Conservation (phyloP, 2,329 filamentous ascomycete species). For the Diaporthe sp. region DNA sequence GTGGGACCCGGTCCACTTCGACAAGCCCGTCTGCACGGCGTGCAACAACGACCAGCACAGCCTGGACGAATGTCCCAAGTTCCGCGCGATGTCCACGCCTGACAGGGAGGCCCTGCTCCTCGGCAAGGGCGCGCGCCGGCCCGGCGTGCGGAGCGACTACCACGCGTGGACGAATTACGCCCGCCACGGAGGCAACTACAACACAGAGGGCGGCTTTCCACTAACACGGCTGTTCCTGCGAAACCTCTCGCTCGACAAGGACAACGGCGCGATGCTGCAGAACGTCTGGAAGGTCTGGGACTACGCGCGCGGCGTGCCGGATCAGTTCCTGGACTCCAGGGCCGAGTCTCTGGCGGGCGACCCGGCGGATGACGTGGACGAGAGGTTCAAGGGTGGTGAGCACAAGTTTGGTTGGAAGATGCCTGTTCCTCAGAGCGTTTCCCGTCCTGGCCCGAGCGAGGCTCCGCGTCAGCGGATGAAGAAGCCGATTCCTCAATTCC, state of each 20-base stretch:
- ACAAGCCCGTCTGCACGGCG: slow-evolving; percentile 29
- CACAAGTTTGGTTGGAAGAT: neutral
- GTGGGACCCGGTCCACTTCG: slow-evolving; percentile 20
- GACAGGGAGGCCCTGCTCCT: slow-evolving; percentile 16
- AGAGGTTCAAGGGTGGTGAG: neutral
- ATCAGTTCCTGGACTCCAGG: neutral
- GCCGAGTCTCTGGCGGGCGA: neutral
- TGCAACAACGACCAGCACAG: slow-evolving; percentile 27
- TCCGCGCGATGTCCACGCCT: neutral
- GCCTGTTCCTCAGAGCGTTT: neutral
- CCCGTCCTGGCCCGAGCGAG: neutral
- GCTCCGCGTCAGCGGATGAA: neutral
- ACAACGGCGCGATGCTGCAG: neutral
- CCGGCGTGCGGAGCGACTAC: slow-evolving; percentile 30
- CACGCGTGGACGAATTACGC: slow-evolving; percentile 22
- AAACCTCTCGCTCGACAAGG: neutral
- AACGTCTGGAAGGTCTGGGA: slow-evolving; percentile 19
- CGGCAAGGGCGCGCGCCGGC: slow-evolving; percentile 2
- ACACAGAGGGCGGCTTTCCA: neutral
- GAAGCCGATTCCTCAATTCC: neutral
- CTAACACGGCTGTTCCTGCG: slow-evolving; percentile 6
- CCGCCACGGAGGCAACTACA: neutral
- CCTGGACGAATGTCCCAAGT: slow-evolving; percentile 30
- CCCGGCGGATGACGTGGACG: neutral
- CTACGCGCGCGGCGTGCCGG: neutral